Evolutionary conservation across 371 early-diverging fungal genomes (phyloP).

Genomic region (Apophysomyces ossiformis): DNA sequence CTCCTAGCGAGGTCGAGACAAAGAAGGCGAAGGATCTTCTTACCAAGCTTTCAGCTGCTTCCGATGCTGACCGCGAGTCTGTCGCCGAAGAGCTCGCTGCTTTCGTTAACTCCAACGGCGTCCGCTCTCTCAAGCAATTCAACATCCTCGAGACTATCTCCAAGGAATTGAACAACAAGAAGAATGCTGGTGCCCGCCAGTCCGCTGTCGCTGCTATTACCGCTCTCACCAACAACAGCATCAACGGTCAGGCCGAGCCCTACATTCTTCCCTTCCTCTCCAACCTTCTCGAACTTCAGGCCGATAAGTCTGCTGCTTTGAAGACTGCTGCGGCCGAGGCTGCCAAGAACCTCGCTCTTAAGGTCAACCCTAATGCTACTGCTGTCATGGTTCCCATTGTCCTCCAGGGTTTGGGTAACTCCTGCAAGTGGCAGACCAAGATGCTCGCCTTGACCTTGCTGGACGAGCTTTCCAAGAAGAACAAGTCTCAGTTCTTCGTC

Average conservation of each 20-base stretch:
- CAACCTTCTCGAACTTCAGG: slow-evolving; percentile 61
- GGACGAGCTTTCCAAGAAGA: slow-evolving; percentile 54
- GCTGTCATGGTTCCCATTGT: slow-evolving; percentile 62
- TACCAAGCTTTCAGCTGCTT: slow-evolving; percentile 55
- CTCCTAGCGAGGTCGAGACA: slow-evolving; percentile 38
- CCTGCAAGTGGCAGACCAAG: slow-evolving; percentile 82
- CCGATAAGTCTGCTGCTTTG: slow-evolving; percentile 69
- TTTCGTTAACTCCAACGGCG: slow-evolving; percentile 53
- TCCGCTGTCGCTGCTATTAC: slow-evolving; percentile 68
- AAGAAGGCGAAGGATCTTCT: slow-evolving; percentile 46
- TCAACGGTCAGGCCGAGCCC: slow-evolving; percentile 63
- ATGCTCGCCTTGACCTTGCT: slow-evolving; percentile 64
- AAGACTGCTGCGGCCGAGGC: slow-evolving; percentile 63
- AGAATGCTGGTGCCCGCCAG: slow-evolving; percentile 66
- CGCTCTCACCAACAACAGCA: slow-evolving; percentile 53
- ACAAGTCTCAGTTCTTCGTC: slow-evolving; percentile 61
- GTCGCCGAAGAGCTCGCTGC: slow-evolving; percentile 59
- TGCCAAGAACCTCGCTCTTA: slow-evolving; percentile 53
- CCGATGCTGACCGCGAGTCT: slow-evolving; percentile 60
- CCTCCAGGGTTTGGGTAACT: slow-evolving; percentile 61
- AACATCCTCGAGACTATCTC: slow-evolving; percentile 60
- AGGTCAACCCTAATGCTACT: slow-evolving; percentile 60
- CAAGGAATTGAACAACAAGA: slow-evolving; percentile 64
- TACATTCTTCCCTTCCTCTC: slow-evolving; percentile 60
- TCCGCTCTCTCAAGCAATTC: slow-evolving; percentile 59